phyloP scores from a whole-genome alignment of 2,329 filamentous ascomycete genomes.

The Alternaria conjuncta region DNA sequence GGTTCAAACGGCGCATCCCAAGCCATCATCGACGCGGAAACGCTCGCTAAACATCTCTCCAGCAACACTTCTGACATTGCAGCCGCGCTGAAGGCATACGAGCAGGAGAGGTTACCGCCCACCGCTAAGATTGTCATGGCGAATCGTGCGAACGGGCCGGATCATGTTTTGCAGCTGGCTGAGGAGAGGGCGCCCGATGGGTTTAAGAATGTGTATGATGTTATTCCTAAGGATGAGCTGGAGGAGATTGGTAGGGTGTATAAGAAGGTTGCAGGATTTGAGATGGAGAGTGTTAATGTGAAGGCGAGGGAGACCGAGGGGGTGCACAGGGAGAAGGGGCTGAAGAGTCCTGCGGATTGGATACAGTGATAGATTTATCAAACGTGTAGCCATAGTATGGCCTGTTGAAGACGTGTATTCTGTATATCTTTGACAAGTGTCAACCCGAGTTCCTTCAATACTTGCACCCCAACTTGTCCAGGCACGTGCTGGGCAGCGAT shows the following conservation, averaged over 20 bases:
- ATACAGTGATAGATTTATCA: slow-evolving; percentile 9
- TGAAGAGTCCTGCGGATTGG: slow-evolving; percentile 31
- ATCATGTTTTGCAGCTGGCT: slow-evolving; percentile 56
- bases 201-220: slow-evolving; percentile 50
- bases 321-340: slow-evolving; percentile 13
- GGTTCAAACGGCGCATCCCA: slow-evolving; percentile 54
- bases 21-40: slow-evolving; percentile 55
- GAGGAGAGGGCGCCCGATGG: slow-evolving; percentile 53
- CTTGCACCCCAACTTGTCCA: background rate
- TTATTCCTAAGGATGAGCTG: slow-evolving; percentile 50
- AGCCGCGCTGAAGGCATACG: slow-evolving; percentile 48
- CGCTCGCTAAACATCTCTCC: slow-evolving; percentile 45
- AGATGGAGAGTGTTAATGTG: slow-evolving; percentile 54
- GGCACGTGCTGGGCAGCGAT: background rate
- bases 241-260: slow-evolving; percentile 46
- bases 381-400: too few relatives aligned
- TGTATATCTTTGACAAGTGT: background rate
- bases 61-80: slow-evolving; percentile 31
- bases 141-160: slow-evolving; percentile 55
- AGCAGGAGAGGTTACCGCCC: slow-evolving; percentile 50
- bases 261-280: slow-evolving; percentile 55
- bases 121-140: slow-evolving; percentile 57
- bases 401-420: background rate
- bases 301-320: slow-evolving; percentile 49
- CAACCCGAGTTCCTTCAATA: background rate